Conservation (phyloP, 2,329 filamentous ascomycete genomes). For the Plenodomus biglobosus region DNA sequence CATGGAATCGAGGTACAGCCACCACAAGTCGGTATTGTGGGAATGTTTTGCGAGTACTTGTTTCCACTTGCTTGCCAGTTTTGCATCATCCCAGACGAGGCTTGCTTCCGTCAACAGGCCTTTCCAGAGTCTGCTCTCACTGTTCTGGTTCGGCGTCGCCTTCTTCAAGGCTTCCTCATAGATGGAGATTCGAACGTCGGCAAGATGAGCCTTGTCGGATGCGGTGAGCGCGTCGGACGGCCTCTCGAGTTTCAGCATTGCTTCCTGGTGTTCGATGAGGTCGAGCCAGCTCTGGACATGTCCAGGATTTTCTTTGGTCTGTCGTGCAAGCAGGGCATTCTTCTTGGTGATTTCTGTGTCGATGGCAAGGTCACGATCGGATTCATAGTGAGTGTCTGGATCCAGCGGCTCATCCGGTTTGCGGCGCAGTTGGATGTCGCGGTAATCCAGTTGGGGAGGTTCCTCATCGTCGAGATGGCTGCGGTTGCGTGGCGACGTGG, state of each 20-base stretch:
- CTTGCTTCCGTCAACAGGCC: conserved; percentile 72
- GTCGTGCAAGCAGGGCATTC: conserved; percentile 63
- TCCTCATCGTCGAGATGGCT: conserved; percentile 17
- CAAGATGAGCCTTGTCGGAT: conserved; percentile 67
- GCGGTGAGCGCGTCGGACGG: conserved; percentile 51
- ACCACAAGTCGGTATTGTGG: conserved; percentile 68
- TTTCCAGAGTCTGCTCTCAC: conserved; percentile 63
- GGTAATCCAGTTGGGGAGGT: conserved; percentile 35
- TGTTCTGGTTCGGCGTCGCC: conserved; percentile 47
- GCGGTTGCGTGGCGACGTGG: conserved; percentile 23
- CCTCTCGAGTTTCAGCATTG: conserved; percentile 58
- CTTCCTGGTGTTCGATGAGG: conserved; percentile 77
- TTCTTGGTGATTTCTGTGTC: conserved; percentile 49
- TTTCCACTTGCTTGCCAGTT: conserved; percentile 66
- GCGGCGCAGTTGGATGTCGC: conserved; percentile 38
- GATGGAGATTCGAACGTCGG: conserved; percentile 77
- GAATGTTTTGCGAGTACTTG: conserved; percentile 60
- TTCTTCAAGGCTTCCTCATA: conserved; percentile 74
- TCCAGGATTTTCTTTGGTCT: conserved; percentile 64
- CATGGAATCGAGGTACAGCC: conserved; percentile 67
- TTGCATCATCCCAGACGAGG: conserved; percentile 70
- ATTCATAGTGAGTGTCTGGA: conserved; percentile 42
- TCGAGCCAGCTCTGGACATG: conserved; percentile 74
- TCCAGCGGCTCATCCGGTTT: conserved; percentile 26
- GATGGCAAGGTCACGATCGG: conserved; percentile 18